Evolutionary conservation across 2,329 filamentous ascomycete genomes (phyloP).

Genomic region (Sphaerulina vaccinii): DNA sequence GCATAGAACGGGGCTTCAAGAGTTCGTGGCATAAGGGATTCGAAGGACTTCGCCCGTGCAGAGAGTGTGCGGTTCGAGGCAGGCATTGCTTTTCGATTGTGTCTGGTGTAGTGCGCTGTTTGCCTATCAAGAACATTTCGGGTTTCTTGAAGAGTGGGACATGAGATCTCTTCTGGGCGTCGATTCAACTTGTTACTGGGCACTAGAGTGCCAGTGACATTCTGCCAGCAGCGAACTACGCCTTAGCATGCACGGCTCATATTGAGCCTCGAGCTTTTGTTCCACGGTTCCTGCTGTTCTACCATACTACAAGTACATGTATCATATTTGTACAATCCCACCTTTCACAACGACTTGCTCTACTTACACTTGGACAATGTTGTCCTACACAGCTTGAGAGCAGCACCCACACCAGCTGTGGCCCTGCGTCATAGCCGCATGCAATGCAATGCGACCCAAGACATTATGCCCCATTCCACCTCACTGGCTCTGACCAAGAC

Average conservation of each 20-base stretch:
- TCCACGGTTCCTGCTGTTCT: neutral
- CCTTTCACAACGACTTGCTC: neutral
- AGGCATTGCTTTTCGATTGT: conserved; percentile 5
- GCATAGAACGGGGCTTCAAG: neutral
- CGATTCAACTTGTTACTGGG: neutral
- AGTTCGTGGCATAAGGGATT: conserved; percentile 4
- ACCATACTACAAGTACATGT: neutral
- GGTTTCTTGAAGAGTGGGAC: conserved; percentile 1
- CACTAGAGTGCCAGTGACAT: neutral
- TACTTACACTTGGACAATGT: too few species aligned
- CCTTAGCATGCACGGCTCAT: neutral
- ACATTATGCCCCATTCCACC: neutral
- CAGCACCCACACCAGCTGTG: neutral
- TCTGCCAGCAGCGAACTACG: neutral
- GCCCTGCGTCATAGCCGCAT: conserved; percentile 6
- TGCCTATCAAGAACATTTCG: conserved; percentile 3
- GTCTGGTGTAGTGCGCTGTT: neutral
- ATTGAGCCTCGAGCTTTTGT: neutral
- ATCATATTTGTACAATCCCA: neutral
- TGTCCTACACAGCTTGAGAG: too few species aligned
- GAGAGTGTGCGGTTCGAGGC: conserved; percentile 4
- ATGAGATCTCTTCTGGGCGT: too few species aligned
- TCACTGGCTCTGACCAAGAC: conserved; percentile 1
- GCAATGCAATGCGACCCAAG: neutral
- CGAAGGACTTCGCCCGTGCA: conserved; percentile 3